Percentiles rank a stretch among this genome's conserved stretches.
phyloP scores from a whole-genome alignment of 345 rosid species.

The Pelargonium nanum region DNA sequence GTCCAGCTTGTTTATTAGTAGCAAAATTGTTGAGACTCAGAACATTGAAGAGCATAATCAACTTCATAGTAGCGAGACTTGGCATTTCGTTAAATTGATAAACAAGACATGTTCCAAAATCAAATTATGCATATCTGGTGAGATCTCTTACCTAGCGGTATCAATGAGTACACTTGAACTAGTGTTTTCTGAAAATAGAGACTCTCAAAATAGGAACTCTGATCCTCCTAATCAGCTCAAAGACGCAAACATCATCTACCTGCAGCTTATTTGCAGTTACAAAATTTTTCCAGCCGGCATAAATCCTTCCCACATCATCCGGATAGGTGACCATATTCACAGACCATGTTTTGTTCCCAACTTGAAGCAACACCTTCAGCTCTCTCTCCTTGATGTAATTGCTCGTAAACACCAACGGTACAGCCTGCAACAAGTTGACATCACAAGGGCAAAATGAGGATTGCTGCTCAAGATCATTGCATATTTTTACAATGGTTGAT shows the following conservation, averaged over 20 bases:
- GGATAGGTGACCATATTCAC: background rate
- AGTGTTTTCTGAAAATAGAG: background rate
- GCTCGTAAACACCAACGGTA: background rate
- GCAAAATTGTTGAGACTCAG: too few species aligned
- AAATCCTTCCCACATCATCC: background rate
- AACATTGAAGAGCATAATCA: too few species aligned
- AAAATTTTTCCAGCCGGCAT: background rate
- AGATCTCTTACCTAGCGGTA: too few species aligned
- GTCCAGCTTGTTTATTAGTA: too few species aligned
- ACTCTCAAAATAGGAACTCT: background rate
- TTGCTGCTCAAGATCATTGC: too few species aligned
- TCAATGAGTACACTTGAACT: background rate
- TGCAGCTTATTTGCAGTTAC: background rate
- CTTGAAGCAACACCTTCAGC: background rate
- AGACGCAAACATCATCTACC: background rate
- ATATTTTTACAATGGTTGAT: too few species aligned
- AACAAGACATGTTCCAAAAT: too few species aligned
- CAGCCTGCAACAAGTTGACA: background rate
- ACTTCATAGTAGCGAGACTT: too few species aligned
- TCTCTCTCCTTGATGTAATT: background rate
- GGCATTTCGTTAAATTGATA: too few species aligned
- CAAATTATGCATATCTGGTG: too few species aligned
- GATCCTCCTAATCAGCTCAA: background rate
- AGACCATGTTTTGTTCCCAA: background rate
- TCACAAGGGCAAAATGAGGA: too few species aligned